phyloP scores from a whole-genome alignment of 371 early-diverging fungal genomes.

The Smittium culicis region DNA sequence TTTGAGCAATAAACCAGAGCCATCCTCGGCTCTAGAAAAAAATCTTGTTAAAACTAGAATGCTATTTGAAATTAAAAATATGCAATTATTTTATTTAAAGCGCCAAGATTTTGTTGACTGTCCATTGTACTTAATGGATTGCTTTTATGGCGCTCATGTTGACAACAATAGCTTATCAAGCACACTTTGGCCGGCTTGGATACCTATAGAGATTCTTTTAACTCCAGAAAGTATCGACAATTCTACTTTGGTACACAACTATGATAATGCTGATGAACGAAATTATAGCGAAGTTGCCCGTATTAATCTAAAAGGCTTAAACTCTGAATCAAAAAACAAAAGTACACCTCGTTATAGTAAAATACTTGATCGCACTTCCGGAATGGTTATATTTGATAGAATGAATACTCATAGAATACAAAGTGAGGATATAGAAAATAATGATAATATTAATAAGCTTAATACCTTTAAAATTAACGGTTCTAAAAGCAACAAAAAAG shows the following conservation, averaged over 20 bases:
- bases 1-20: not conserved
- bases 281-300: not conserved
- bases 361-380: slow-evolving; percentile 54
- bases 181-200: slow-evolving; percentile 69
- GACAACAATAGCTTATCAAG: slow-evolving; percentile 33
- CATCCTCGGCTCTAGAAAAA: slow-evolving; percentile 13
- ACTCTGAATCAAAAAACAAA: not conserved
- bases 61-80: slow-evolving; percentile 57
- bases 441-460: not conserved
- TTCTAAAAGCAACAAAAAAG: not conserved
- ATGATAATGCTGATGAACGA: slow-evolving; percentile 8
- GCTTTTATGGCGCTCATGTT: slow-evolving; percentile 44
- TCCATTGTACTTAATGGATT: slow-evolving; percentile 48
- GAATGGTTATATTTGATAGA: slow-evolving; percentile 59
- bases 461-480: not conserved
- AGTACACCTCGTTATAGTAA: slow-evolving; percentile 44
- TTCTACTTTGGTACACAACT: not conserved
- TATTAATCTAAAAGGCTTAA: not conserved
- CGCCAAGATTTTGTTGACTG: slow-evolving; percentile 25
- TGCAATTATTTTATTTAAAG: slow-evolving; percentile 41
- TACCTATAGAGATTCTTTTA: slow-evolving; percentile 69
- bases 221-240: slow-evolving; percentile 23
- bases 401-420: slow-evolving; percentile 60
- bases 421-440: not conserved
- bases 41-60: slow-evolving; percentile 55